Evolutionary conservation across 768 basidiomycete genomes (phyloP).

Genomic region (Lactarius pseudohatsudake): DNA sequence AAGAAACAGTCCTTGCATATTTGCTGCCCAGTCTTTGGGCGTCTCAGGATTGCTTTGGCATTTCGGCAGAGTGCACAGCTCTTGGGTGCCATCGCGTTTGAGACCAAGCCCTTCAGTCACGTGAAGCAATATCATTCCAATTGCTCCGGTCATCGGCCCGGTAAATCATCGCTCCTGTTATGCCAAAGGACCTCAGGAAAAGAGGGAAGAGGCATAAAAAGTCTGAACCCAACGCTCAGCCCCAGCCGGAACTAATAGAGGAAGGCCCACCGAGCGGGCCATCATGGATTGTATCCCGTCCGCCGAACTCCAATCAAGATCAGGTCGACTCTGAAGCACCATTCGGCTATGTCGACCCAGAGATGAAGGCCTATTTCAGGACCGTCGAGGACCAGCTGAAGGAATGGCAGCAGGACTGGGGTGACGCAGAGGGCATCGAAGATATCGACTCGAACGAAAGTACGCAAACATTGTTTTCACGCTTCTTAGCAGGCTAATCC

Average conservation of each 20-base stretch:
- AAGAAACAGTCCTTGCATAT: slow-evolving; percentile 97
- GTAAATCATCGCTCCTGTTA: slow-evolving; percentile 34
- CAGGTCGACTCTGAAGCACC: slow-evolving; percentile 66
- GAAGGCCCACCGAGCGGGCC: slow-evolving; percentile 42
- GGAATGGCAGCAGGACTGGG: slow-evolving; percentile 72
- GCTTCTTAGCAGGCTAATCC: slow-evolving; percentile 30
- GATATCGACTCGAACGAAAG: slow-evolving; percentile 73
- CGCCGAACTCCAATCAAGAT: slow-evolving; percentile 38
- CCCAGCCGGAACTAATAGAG: slow-evolving; percentile 27
- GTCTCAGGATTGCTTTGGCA: slow-evolving; percentile 81
- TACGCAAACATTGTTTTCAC: slow-evolving; percentile 33
- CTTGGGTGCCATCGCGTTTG: slow-evolving; percentile 67
- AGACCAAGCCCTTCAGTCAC: no score
- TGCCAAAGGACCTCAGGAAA: slow-evolving; percentile 77
- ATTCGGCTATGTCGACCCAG: slow-evolving; percentile 86
- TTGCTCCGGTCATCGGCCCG: background rate
- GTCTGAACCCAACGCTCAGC: slow-evolving; percentile 34
- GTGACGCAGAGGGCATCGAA: slow-evolving; percentile 44
- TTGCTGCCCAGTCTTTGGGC: slow-evolving; percentile 96
- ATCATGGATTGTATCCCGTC: slow-evolving; percentile 64
- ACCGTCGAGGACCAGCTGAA: slow-evolving; percentile 86
- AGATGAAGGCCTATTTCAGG: slow-evolving; percentile 90
- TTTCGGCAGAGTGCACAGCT: slow-evolving; percentile 75
- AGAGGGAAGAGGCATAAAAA: slow-evolving; percentile 76
- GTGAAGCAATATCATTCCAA: no score